Conservation (phyloP, 2,329 filamentous ascomycete species). For the Fusarium sp. region DNA sequence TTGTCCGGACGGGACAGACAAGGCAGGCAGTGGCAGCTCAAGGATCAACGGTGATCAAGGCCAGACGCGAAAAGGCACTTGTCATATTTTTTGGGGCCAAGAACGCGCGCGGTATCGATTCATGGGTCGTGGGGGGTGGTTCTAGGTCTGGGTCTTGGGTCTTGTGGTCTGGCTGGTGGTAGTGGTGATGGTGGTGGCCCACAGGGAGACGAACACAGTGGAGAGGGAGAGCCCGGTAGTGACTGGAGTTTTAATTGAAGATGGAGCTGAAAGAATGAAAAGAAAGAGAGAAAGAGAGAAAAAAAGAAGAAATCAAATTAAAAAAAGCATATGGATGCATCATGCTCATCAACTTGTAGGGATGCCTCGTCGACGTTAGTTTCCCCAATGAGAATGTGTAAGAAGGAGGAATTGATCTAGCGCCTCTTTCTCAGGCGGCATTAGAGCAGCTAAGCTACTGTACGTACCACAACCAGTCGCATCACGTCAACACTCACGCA, state of each 20-base stretch:
- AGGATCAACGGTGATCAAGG: background rate
- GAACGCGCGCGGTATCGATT: background rate
- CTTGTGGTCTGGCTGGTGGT: background rate
- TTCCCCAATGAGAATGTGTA: background rate
- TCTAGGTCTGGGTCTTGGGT: background rate
- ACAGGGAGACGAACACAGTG: background rate
- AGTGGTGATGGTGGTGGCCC: background rate
- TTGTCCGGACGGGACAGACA: background rate
- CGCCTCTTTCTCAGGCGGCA: background rate
- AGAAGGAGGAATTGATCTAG: background rate
- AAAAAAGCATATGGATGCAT: background rate
- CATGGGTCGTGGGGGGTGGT: background rate
- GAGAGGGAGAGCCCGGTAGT: background rate
- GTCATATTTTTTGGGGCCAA: constrained; percentile 2
- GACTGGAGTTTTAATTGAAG: background rate
- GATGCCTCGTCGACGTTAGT: background rate
- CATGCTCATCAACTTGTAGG: background rate
- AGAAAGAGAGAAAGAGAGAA: background rate
- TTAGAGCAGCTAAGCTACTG: constrained; percentile 3
- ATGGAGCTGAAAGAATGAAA: background rate
- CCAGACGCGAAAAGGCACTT: background rate
- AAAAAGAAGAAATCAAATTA: background rate
- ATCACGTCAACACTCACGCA: background rate
- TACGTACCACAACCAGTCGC: background rate
- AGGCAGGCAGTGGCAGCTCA: background rate